phyloP scores from a whole-genome alignment of 2,329 filamentous ascomycete genomes.

The Pseudohalonectria lignicola region DNA sequence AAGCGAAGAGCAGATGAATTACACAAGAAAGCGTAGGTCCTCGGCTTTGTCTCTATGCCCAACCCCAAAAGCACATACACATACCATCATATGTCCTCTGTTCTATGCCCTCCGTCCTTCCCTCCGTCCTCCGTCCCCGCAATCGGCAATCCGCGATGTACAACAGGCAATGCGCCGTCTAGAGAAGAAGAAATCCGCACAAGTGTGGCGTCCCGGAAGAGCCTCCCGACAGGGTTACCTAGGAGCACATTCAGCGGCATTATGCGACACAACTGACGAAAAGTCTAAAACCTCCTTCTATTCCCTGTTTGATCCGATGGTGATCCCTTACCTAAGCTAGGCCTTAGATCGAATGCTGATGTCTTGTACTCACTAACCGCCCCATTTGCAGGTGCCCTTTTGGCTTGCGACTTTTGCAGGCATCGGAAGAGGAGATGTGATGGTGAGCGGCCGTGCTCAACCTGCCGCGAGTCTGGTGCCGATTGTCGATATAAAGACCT shows the following conservation, averaged over 20 bases:
- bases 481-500: conserved; percentile 28
- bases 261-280: neutral
- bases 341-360: neutral
- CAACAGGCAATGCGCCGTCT: too few species aligned
- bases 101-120: too few species aligned
- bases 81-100: too few species aligned
- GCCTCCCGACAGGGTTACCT: neutral
- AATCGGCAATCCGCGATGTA: too few species aligned
- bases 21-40: conserved; percentile 22
- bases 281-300: neutral
- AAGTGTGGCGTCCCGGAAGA: neutral
- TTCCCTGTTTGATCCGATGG: neutral
- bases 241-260: neutral
- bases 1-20: conserved; percentile 17
- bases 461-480: conserved; percentile 24
- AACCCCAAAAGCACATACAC: neutral
- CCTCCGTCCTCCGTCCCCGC: neutral
- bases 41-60: conserved; percentile 1
- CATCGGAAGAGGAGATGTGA: conserved; percentile 26
- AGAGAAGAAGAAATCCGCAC: neutral
- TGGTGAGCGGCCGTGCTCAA: conserved; percentile 25
- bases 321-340: neutral
- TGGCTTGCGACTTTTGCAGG: conserved; percentile 28
- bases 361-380: conserved; percentile 8
- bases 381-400: conserved; percentile 18